phyloP scores from a whole-genome alignment of 164 flowering plant genomes.

The Liriodendron chinense region DNA sequence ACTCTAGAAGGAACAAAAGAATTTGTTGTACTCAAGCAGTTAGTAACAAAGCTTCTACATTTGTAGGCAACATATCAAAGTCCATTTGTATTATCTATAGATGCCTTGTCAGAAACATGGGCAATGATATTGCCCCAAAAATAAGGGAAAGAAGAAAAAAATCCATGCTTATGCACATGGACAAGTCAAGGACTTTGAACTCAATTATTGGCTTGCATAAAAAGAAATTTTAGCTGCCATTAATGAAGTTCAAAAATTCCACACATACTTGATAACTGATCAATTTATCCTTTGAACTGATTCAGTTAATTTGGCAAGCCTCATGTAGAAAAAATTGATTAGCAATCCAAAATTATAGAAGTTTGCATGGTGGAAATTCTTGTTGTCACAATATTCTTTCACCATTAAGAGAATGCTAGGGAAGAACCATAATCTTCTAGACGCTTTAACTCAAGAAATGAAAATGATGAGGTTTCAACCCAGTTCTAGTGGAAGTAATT shows the following conservation, averaged over 20 bases:
- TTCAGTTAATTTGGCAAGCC: background rate
- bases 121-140: background rate
- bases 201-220: background rate
- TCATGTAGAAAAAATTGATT: background rate
- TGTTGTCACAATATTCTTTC: background rate
- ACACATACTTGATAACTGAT: background rate
- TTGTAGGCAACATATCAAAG: background rate
- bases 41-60: background rate
- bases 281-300: background rate
- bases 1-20: too few species aligned
- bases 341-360: background rate
- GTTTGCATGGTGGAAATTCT: constrained; percentile 1
- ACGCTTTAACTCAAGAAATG: too few species aligned
- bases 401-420: background rate
- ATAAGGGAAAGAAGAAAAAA: background rate
- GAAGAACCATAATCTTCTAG: too few species aligned
- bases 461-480: too few species aligned
- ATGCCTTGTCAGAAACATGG: background rate
- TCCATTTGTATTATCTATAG: background rate
- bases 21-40: too few species aligned
- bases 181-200: background rate
- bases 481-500: too few species aligned
- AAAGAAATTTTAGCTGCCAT: background rate
- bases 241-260: background rate
- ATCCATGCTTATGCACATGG: background rate